A percentile compares a stretch with the other conserved stretches of the same genome.
Evolutionary conservation across 257 asterid genomes (phyloP).

Genomic region (Solanum chilense): DNA sequence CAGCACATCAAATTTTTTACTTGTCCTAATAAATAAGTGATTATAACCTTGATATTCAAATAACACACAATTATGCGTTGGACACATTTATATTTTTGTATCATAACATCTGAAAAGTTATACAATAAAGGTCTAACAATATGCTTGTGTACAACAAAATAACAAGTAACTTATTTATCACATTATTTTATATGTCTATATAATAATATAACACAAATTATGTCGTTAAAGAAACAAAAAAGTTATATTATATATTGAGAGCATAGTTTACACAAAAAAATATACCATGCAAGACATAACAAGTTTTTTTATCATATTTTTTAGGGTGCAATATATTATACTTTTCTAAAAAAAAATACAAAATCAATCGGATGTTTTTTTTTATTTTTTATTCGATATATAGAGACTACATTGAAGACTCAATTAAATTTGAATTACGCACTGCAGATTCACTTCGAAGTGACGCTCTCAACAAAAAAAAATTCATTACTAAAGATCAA

Average conservation of each 20-base stretch:
- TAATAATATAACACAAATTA: too few species aligned
- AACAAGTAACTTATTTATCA: background rate
- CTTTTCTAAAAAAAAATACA: background rate
- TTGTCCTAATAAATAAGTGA: background rate
- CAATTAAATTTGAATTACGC: rapidly evolving
- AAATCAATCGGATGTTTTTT: background rate
- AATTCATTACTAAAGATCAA: rapidly evolving
- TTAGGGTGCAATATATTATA: background rate
- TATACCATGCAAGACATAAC: background rate
- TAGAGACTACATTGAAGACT: too few species aligned
- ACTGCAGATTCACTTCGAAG: rapidly evolving
- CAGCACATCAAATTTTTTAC: too few species aligned
- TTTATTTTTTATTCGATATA: too few species aligned
- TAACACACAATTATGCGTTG: too few species aligned
- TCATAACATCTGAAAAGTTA: too few species aligned
- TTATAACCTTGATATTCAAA: too few species aligned
- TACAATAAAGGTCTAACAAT: too few species aligned
- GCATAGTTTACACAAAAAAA: too few species aligned
- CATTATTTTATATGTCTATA: background rate
- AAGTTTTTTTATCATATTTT: background rate
- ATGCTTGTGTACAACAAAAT: background rate
- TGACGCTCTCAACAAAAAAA: too few species aligned
- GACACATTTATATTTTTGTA: too few species aligned
- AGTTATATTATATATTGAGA: background rate
- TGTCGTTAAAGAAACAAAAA: rapidly evolving